These are phyloP conservation scores for Macrotyloma uniflorum DNA, from an alignment of 306 rosid species.

Conservation along the genomic window DNA sequence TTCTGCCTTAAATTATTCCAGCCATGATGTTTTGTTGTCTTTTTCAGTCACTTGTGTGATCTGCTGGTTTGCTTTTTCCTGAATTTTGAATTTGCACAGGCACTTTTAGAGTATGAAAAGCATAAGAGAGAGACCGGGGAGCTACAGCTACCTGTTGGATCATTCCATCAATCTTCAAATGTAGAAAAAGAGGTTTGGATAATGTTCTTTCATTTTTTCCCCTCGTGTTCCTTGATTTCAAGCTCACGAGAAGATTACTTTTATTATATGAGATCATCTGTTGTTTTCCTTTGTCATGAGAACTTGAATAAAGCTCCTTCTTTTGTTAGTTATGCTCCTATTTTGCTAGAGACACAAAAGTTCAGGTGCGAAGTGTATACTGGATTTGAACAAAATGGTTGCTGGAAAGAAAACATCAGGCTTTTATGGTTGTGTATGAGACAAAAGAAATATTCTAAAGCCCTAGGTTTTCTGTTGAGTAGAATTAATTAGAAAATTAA, in stretches of 20 bases:
- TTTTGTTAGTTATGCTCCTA: constrained; percentile 20
- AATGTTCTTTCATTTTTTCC: not conserved
- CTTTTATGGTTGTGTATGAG: constrained; percentile 16
- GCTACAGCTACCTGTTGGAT: constrained; percentile 65
- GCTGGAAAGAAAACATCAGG: not conserved
- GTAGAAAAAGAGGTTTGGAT: constrained; percentile 74
- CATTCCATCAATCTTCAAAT: constrained; percentile 57
- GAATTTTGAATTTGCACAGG: constrained; percentile 50
- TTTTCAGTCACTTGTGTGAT: constrained; percentile 23
- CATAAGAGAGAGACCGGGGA: constrained; percentile 75
- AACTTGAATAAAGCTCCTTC: constrained; percentile 7
- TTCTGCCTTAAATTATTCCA: constrained; percentile 24
- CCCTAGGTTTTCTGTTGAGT: not conserved
- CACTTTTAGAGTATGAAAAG: constrained; percentile 85
- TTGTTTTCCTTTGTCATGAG: constrained; percentile 2
- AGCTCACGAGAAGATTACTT: not conserved
- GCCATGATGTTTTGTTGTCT: constrained; percentile 25
- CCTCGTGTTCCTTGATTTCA: constrained; percentile 23
- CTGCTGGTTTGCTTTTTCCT: constrained; percentile 24
- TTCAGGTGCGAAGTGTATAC: constrained; percentile 2
- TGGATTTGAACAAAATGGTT: constrained; percentile 21
- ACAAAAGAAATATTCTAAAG: not conserved
- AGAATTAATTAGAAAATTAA: not conserved
- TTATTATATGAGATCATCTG: not conserved
- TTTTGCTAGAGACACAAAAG: constrained; percentile 7